phyloP scores from a whole-genome alignment of 2,329 filamentous ascomycete genomes.

The Penicillium decumbens region DNA sequence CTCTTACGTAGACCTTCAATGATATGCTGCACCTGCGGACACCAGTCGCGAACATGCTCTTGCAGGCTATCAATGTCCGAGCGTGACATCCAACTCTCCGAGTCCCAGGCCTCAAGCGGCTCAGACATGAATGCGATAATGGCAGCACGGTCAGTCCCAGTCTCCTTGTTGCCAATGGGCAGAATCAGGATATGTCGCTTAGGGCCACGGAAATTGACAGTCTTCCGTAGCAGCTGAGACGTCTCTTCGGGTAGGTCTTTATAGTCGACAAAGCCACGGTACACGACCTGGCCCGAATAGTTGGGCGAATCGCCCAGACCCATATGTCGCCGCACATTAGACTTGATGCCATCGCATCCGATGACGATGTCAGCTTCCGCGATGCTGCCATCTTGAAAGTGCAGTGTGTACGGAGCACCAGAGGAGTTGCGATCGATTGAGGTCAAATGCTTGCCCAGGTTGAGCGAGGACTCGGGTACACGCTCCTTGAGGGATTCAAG shows the following conservation, averaged over 20 bases:
- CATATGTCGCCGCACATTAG: constrained; percentile 38
- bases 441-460: constrained; percentile 26
- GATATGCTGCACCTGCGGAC: constrained; percentile 31
- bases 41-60: constrained; percentile 34
- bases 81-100: constrained; percentile 35
- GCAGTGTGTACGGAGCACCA: constrained; percentile 32
- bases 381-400: constrained; percentile 43
- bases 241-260: constrained; percentile 30
- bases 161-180: constrained; percentile 37
- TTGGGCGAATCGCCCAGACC: constrained; percentile 28
- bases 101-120: constrained; percentile 33
- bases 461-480: constrained; percentile 24
- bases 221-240: constrained; percentile 29
- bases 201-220: constrained; percentile 34
- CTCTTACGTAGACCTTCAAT: constrained; percentile 29
- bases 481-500: constrained; percentile 35
- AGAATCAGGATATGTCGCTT: constrained; percentile 33
- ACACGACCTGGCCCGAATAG: constrained; percentile 37
- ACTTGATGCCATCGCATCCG: constrained; percentile 50
- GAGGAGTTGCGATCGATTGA: constrained; percentile 19
- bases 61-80: constrained; percentile 32
- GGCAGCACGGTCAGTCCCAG: constrained; percentile 29
- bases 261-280: constrained; percentile 36
- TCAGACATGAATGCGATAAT: constrained; percentile 40
- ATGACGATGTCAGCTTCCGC: constrained; percentile 44